Conservation (phyloP, 1,284 basidiomycete species). For the Veloporphyrellus conicus region DNA sequence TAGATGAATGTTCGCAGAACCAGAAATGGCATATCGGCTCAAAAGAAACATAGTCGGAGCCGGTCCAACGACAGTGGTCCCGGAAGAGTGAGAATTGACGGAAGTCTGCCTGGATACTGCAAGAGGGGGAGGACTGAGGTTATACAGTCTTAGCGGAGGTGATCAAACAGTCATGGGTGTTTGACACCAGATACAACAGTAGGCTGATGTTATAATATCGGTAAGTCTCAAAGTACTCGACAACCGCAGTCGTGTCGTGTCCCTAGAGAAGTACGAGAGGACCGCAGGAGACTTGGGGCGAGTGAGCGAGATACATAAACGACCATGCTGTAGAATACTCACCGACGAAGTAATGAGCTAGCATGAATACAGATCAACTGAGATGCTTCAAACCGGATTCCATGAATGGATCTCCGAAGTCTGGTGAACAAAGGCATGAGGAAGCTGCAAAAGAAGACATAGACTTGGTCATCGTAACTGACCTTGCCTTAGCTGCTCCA, state of each 20-base stretch:
- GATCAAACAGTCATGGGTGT: background rate
- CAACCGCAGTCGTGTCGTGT: background rate
- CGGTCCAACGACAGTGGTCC: no score
- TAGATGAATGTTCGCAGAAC: background rate
- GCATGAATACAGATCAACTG: conserved; percentile 13
- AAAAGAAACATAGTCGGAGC: background rate
- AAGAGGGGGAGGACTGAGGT: no score
- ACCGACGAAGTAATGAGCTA: conserved; percentile 5
- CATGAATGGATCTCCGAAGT: conserved; percentile 48
- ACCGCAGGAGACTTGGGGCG: conserved; percentile 1
- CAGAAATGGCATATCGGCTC: background rate
- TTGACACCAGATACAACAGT: conserved; percentile 6
- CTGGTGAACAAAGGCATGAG: conserved; percentile 23
- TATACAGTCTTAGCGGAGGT: background rate
- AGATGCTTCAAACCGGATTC: conserved; percentile 28
- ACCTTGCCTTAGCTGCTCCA: conserved; percentile 41
- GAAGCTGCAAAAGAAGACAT: background rate
- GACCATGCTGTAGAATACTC: background rate
- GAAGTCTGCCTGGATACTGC: no score
- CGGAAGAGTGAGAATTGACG: no score
- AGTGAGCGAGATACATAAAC: conserved; percentile 22
- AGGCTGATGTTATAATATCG: background rate
- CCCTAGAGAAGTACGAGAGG: background rate
- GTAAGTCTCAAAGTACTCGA: background rate
- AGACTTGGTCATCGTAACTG: conserved; percentile 7